These are phyloP conservation scores for Amanita thiersii DNA, from an alignment of 768 basidiomycete genomes.

Conservation along the genomic window DNA sequence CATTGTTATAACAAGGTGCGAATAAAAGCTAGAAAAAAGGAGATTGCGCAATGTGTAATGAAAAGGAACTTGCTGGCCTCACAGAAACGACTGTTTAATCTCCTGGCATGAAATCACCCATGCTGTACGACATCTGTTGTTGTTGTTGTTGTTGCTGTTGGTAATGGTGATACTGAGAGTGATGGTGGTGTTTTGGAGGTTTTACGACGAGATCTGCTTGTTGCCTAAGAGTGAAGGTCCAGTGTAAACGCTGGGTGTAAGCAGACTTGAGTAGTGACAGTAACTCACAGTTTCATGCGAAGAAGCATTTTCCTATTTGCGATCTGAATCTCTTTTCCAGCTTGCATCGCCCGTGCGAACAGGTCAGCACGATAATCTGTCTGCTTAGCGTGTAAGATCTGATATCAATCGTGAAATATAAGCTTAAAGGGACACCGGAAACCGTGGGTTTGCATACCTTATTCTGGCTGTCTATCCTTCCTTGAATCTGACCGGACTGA, in stretches of 20 bases:
- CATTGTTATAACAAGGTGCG: too few species aligned
- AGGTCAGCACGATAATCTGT: constrained; percentile 72
- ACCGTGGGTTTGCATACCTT: constrained; percentile 39
- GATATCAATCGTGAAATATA: constrained; percentile 4
- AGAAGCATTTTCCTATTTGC: constrained; percentile 74
- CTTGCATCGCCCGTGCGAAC: constrained; percentile 67
- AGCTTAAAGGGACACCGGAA: constrained; percentile 6
- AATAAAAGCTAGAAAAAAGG: too few species aligned
- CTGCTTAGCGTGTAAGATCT: constrained; percentile 78
- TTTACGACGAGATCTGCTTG: constrained; percentile 76
- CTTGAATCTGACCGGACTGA: constrained; percentile 69
- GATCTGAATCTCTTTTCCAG: constrained; percentile 62
- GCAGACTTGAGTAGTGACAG: constrained; percentile 1
- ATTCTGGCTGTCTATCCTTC: constrained; percentile 82
- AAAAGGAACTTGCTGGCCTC: too few species aligned
- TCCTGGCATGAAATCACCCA: too few species aligned
- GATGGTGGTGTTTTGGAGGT: constrained; percentile 34
- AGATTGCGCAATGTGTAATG: too few species aligned
- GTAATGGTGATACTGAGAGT: constrained; percentile 1
- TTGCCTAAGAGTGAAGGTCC: constrained; percentile 37
- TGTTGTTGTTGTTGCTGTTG: neutral
- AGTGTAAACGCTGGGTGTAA: neutral
- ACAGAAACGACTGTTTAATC: too few species aligned
- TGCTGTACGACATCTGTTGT: too few species aligned
- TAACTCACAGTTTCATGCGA: constrained; percentile 74